Evolutionary conservation across 192 early-diverging fungal genomes (phyloP).

Genomic region (Hyaloraphidium curvatum): DNA sequence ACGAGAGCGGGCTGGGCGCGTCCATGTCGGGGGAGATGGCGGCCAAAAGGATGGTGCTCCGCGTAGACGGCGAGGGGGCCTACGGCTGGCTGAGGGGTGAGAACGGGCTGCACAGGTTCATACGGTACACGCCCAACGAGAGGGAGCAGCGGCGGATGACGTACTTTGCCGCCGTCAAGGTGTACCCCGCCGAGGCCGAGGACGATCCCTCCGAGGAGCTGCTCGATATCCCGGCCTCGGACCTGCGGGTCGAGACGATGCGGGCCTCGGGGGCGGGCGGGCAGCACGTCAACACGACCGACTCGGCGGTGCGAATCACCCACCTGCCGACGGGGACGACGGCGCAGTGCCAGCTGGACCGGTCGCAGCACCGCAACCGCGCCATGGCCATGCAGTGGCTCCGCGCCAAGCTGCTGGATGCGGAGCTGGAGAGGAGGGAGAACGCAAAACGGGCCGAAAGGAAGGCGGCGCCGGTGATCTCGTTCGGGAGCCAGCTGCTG

Average conservation of each 20-base stretch:
- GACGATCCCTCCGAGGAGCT: too few species aligned
- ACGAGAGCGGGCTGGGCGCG: slow-evolving; percentile 12
- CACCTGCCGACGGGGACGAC: slow-evolving; percentile 80
- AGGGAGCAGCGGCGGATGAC: slow-evolving; percentile 54
- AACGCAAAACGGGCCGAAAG: too few species aligned
- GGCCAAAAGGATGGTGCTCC: slow-evolving; percentile 40
- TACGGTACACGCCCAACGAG: slow-evolving; percentile 58
- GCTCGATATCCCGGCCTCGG: slow-evolving; percentile 43
- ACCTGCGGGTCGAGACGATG: slow-evolving; percentile 51
- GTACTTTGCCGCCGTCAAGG: slow-evolving; percentile 51
- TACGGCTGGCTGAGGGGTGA: slow-evolving; percentile 60
- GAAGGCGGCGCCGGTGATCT: too few species aligned
- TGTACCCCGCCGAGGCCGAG: slow-evolving; percentile 49
- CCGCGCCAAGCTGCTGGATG: too few species aligned
- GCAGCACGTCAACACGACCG: slow-evolving; percentile 92
- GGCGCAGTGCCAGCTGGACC: slow-evolving; percentile 72
- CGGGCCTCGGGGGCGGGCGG: slow-evolving; percentile 59
- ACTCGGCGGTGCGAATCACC: slow-evolving; percentile 80
- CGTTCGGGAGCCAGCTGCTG: too few species aligned
- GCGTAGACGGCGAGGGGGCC: slow-evolving; percentile 42
- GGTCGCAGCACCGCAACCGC: slow-evolving; percentile 92
- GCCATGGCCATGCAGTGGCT: too few species aligned
- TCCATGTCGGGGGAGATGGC: slow-evolving; percentile 41
- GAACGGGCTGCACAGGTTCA: slow-evolving; percentile 60
- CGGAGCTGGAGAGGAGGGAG: too few species aligned